Evolutionary conservation across 140 eudicot species (phyloP), one percentile per base, ranked within the genome.

Genomic region (Stevia rebaudiana): DNA sequence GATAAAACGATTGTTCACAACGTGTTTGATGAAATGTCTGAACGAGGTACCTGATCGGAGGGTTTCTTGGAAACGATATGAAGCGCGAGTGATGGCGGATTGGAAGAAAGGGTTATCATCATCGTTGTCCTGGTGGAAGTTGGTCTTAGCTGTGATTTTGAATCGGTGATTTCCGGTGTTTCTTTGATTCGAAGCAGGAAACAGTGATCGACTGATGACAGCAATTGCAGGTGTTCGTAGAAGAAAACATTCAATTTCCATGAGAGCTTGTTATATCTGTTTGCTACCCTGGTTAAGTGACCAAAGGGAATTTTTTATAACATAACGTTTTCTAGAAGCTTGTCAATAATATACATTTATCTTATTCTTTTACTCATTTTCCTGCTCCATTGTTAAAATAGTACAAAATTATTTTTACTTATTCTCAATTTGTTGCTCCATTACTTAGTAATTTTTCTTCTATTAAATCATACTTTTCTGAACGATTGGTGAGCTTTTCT

Each of bases 61-160:
- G 19, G 94, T 71, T 79, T 90, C 89, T 48, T 74, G 88, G 73
- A 74, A 82, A 49, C 98, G 96, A 71, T 72, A 82, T 28, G 90
- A 76, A 56, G 96, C 96, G 4, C 77, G 84, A 36, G 74, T 55
- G 15, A 81, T 41, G 28, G 98, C 94, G 15, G 77, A 81, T 60
- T 65, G 70, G 69, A 79, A 42, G 41, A 69, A 55, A 11, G 65
- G 81, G 76, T 76, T 81, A 17, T 72, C 64, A 16, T 69, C 59
- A 19, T 42, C 62, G 57, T 49, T 62, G 11, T 68, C 47, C 23
- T 47, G 56, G 50, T 58, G 61, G 65, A 51, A 8, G 60, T 71
- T 62, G 73, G 23, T 12, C 19, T 67, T 67, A 6, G 64, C 64
- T 28, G 21, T 37, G 3, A 60, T 44, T 59, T 60, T 67, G 42